Base-by-base conservation (phyloP, 2,329 filamentous ascomycete genomes). In the Myriosclerotinia scirpicola region DNA sequence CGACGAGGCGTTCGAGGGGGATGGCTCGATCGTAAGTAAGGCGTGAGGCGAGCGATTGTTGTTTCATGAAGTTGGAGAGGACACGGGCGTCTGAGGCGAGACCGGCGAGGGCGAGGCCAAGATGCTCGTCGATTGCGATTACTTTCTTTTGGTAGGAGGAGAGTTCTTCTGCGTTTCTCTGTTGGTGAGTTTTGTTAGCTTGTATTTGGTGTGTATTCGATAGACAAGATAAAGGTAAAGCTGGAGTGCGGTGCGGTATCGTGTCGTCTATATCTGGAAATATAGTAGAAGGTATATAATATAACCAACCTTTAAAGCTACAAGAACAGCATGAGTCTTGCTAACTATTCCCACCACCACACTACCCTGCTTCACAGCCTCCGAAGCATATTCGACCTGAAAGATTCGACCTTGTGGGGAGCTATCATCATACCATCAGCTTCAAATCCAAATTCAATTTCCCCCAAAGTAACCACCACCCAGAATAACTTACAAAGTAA, bases 121-220 rank as follows among this genome's bases (percentile, higher is more conserved):
- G 90, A 81, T 99, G 95, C 76, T 94, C 91, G 80, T 99, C 95
- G 81, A 99, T 90, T 75, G 90, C 87, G 80, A 99, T 97, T 78
- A 99, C 89, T 84, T 99, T 99, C 87, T 97, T 97, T 83, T 99
- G 95, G 86, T 99, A 99, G 63, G 95, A 98, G 69, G 95, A 99
- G 68, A 99, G 90, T 82, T 99, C 95, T 86, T 99, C 95, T 79
- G 95, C 95, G 77, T 98, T 98, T 81, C 95, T 90, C 95, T 98
- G 22, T 42, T 60, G 30, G n/a, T 20, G n/a, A 26, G 1, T n/a
- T 44, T n/a, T 40, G 26, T 64, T 44, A 64, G 62, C n/a, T 14
- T 64, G 20, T 3, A 3, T 50, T 58, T 22, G 5, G 5, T 38
- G 15, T 34, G 30, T 6, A 34, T 12, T 12, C 15, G 17, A 44